These are phyloP conservation scores for Aspergillus alliaceus DNA, from an alignment of 2,329 filamentous ascomycete genomes.

Conservation along the genomic window DNA sequence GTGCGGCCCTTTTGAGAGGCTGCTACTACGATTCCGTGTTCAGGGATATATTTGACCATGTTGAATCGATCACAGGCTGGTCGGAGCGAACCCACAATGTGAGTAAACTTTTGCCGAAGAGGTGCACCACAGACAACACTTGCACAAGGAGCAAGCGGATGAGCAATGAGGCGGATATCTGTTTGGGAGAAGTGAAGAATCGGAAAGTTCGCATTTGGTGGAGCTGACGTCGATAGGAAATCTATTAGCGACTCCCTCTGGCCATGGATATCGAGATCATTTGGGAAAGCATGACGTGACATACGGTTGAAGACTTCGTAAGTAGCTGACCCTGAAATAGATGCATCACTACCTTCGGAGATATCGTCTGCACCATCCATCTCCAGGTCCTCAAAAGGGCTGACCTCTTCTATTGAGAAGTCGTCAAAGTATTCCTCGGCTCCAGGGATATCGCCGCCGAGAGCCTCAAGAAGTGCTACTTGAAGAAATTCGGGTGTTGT, in stretches of 20 bases:
- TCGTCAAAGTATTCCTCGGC: slow-evolving; percentile 19
- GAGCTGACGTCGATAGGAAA: slow-evolving; percentile 15
- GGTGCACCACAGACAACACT: slow-evolving; percentile 33
- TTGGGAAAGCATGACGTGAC: slow-evolving; percentile 9
- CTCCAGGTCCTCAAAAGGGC: slow-evolving; percentile 12
- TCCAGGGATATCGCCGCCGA: slow-evolving; percentile 20
- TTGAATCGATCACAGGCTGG: slow-evolving; percentile 53
- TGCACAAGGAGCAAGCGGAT: slow-evolving; percentile 30
- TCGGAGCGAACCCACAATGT: slow-evolving; percentile 22
- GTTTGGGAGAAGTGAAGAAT: slow-evolving; percentile 44
- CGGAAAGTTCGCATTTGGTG: slow-evolving; percentile 32
- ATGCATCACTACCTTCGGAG: slow-evolving; percentile 17
- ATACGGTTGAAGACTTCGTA: slow-evolving; percentile 21
- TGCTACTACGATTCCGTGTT: slow-evolving; percentile 58
- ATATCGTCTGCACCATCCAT: slow-evolving; percentile 14
- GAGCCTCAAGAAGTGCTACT: slow-evolving; percentile 22
- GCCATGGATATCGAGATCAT: slow-evolving; percentile 2
- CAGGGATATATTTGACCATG: slow-evolving; percentile 58
- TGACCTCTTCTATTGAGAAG: slow-evolving; percentile 16
- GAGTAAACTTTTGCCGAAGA: slow-evolving; percentile 29
- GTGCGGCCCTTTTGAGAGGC: slow-evolving; percentile 59
- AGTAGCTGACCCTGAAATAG: slow-evolving; percentile 2
- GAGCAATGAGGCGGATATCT: slow-evolving; percentile 38
- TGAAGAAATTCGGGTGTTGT: slow-evolving; percentile 24
- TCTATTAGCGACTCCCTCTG: slow-evolving; percentile 5